Evolutionary conservation across 2,329 filamentous ascomycete species (phyloP).

Genomic region (Leptographium flavum): DNA sequence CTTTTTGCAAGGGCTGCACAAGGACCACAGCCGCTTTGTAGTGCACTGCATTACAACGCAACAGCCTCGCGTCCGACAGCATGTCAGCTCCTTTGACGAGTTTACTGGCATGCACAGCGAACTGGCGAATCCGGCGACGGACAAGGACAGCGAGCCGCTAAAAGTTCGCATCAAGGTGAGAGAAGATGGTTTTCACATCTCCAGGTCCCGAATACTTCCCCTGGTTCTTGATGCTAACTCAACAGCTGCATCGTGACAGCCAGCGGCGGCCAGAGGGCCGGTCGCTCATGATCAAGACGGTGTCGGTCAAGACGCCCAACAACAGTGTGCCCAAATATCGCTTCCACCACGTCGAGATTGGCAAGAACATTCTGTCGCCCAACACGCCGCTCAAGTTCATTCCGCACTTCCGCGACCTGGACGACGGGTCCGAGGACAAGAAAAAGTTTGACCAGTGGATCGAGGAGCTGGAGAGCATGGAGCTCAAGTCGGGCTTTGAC

Average conservation of each 20-base stretch:
- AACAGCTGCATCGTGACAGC: slow-evolving; percentile 7
- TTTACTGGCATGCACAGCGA: slow-evolving; percentile 29
- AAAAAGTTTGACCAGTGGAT: slow-evolving; percentile 41
- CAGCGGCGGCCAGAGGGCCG: slow-evolving; percentile 7
- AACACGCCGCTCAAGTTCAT: slow-evolving; percentile 48
- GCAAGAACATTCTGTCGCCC: slow-evolving; percentile 43
- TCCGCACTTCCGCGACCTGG: slow-evolving; percentile 42
- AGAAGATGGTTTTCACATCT: too few relatives aligned
- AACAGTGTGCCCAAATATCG: slow-evolving; percentile 41
- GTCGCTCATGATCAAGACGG: slow-evolving; percentile 15
- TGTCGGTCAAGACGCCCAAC: slow-evolving; percentile 34
- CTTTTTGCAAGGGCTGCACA: slow-evolving; percentile 28
- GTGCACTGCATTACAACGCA: slow-evolving; percentile 28
- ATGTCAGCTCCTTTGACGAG: slow-evolving; percentile 20
- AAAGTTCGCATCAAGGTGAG: slow-evolving; percentile 36
- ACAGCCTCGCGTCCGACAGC: slow-evolving; percentile 1
- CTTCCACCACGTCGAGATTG: slow-evolving; percentile 46
- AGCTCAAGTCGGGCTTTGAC: slow-evolving; percentile 42
- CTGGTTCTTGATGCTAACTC: background rate
- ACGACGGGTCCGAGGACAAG: slow-evolving; percentile 35
- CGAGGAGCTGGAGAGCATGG: slow-evolving; percentile 41
- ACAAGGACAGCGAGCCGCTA: slow-evolving; percentile 25
- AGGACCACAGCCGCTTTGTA: slow-evolving; percentile 29
- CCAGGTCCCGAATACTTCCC: too few relatives aligned
- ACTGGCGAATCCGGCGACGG: slow-evolving; percentile 14